Evolutionary conservation across 1,284 basidiomycete species (phyloP), one percentile per base, ranked within the genome.

Genomic region (Trametes pubescens): DNA sequence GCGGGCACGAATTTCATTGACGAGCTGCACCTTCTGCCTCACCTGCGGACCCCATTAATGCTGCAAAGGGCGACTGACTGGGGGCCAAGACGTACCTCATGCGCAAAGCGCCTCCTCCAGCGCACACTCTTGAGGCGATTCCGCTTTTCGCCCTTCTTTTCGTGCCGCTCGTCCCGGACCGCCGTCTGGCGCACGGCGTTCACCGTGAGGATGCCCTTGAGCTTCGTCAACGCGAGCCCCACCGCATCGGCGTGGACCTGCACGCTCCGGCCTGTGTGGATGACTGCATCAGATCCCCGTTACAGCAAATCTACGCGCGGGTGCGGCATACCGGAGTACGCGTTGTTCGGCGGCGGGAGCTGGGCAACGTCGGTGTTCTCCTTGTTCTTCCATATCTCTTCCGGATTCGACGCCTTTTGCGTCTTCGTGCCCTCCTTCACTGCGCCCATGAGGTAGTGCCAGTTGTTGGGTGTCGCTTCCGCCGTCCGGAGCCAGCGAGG

Each of bases 71-170:
- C 58, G 72, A 67, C 60, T 65, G 37, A 48, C 51, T 59, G 64
- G 24, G 64, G 32, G 65, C 54, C 46, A 66, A 62, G 79, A 26
- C 82, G 65, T 76, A 89, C 90, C 82, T 90, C 86, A 73, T 89
- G 80, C 53, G 89, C 86, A 76, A 91, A 92, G 64, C 82, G 82
- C 71, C 81, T 84, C 71, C 89, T 82, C 87, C 89, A 90, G 62
- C 89, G 81, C 72, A 87, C 79, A 70, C 88, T 90, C 62, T 76
- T 77, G 68, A 91, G 75, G 71, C 88, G 81, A 65, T 88, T 81
- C 64, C 89, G 84, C 74, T 89, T 90, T 57, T 79, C 82, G 53
- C 89, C 89, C 75, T 86, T 86, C 78, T 89, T 89, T 75, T 92
- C 91, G 72, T 93, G 91, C 69, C 92, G 80, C 65, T 83, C 79